Base-by-base conservation (phyloP, 2,329 filamentous ascomycete genomes). In the Venturia carpophila region DNA sequence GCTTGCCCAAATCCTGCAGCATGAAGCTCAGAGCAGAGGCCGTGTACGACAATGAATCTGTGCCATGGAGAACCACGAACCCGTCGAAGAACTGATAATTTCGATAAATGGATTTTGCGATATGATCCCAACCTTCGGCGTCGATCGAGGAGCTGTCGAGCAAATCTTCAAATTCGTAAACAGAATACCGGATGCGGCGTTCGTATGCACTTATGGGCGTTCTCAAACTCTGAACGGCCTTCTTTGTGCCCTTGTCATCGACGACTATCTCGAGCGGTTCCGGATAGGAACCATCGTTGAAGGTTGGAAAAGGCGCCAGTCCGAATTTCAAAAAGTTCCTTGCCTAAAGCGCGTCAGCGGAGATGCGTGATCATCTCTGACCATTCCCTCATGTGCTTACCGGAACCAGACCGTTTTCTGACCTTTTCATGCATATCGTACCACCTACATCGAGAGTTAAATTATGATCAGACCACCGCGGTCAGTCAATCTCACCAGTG, bases 101-200 rank as follows among this genome's bases (percentile, higher is more conserved):
- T 68, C 88, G 85, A 70, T 86, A 83, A 69, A 96, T 85, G n/a
- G 88, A 85, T 62, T 82, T 79, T 0, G 92, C 91, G 73, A 96
- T 94, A 72, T 91, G 84, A 13, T 89, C 87, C 92, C 91, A 96
- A 66, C 91, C 91, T 55, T 84, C 83, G 21, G 91, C 90, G 67
- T 92, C 90, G 74, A 96, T 96, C 64, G 90, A 94, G 73, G 89
- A 93, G 68, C 91, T 95, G 77, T 97, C 92, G 4, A 97, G 85
- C 45, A 96, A 78, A 34, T 90, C 88, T 62, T 87, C 82, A 75
- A 96, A 96, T 72, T 97, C 92, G 65, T 92, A 82, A 42, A 94
- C 88, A 3, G 86, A 86, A 75, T 95, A 97, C 66, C 91, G 85
- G 67, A 96, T 87, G 71, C 91, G 89, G 34, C 90, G 86, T 42